Conservation (phyloP, 2,329 filamentous ascomycete species). For the Fusarium buxicola region DNA sequence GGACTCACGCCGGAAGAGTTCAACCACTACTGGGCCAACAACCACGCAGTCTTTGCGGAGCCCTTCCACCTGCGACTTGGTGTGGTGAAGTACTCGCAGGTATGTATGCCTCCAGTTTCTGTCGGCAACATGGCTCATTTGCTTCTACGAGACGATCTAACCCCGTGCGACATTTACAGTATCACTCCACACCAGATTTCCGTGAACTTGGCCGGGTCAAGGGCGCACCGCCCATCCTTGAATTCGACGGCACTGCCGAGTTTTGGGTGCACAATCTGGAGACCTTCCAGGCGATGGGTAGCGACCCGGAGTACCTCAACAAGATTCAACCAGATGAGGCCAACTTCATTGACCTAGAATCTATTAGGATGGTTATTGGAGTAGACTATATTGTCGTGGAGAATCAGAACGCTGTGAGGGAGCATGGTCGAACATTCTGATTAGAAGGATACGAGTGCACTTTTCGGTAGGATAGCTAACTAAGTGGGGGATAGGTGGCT, state of each 20-base stretch:
- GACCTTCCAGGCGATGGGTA: slow-evolving; percentile 11
- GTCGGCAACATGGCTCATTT: not conserved
- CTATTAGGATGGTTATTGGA: not conserved
- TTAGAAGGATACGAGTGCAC: too few relatives aligned
- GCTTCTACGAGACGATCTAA: not conserved
- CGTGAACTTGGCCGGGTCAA: slow-evolving; percentile 4
- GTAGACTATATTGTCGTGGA: not conserved
- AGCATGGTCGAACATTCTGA: not conserved
- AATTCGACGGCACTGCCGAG: slow-evolving; percentile 32
- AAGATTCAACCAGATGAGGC: not conserved
- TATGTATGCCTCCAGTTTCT: not conserved
- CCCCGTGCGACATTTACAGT: not conserved
- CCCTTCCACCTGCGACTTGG: not conserved
- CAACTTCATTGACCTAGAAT: not conserved
- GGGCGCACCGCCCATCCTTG: slow-evolving; percentile 21
- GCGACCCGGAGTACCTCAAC: not conserved
- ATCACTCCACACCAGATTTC: not conserved
- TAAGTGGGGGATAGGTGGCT: too few relatives aligned
- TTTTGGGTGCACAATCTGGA: slow-evolving; percentile 30
- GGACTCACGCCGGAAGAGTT: not conserved
- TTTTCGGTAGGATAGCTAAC: too few relatives aligned
- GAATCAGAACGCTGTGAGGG: not conserved
- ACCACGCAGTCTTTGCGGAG: not conserved
- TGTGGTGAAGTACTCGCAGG: not conserved
- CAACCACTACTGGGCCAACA: slow-evolving; percentile 1